Conservation (phyloP, 2,329 filamentous ascomycete genomes). For the Neofusicoccum sp. region DNA sequence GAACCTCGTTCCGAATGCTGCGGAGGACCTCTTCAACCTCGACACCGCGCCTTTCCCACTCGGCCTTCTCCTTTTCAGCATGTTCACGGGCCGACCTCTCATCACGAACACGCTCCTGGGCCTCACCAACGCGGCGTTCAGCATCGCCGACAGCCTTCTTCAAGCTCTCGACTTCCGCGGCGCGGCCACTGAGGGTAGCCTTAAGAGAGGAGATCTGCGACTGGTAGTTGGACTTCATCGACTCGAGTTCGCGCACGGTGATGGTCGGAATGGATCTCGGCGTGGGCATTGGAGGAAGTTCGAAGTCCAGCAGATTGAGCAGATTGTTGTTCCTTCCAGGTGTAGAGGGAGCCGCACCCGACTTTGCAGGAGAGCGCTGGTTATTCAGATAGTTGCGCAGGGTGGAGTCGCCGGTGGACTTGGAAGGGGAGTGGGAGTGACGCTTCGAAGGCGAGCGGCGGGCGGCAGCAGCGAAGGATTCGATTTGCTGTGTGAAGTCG, state of each 20-base stretch:
- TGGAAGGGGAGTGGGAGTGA: conserved; percentile 54
- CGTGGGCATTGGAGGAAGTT: conserved; percentile 89
- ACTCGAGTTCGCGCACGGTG: conserved; percentile 88
- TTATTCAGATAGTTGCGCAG: conserved; percentile 42
- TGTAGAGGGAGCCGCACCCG: conserved; percentile 44
- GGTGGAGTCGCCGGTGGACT: conserved; percentile 49
- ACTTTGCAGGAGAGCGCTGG: conserved; percentile 44
- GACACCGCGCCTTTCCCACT: conserved; percentile 79
- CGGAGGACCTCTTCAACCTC: conserved; percentile 83
- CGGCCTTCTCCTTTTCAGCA: conserved; percentile 70
- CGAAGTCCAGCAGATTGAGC: conserved; percentile 78
- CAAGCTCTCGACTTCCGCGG: conserved; percentile 83
- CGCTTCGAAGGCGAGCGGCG: conserved; percentile 37
- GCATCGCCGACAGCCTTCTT: conserved; percentile 87
- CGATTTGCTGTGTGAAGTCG: conserved; percentile 82
- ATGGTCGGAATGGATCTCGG: conserved; percentile 88
- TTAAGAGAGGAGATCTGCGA: conserved; percentile 94
- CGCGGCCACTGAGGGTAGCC: conserved; percentile 86
- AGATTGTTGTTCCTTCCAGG: conserved; percentile 51
- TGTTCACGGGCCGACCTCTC: conserved; percentile 69
- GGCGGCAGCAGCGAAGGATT: conserved; percentile 48
- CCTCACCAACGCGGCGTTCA: conserved; percentile 86
- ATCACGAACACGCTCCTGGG: conserved; percentile 78
- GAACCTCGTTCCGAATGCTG: conserved; percentile 78
- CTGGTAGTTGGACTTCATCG: conserved; percentile 83